Percentiles rank a stretch among this genome's conserved stretches.
phyloP scores from a whole-genome alignment of 352 stramenopile genomes.

The Phytophthora fragariaefolia region DNA sequence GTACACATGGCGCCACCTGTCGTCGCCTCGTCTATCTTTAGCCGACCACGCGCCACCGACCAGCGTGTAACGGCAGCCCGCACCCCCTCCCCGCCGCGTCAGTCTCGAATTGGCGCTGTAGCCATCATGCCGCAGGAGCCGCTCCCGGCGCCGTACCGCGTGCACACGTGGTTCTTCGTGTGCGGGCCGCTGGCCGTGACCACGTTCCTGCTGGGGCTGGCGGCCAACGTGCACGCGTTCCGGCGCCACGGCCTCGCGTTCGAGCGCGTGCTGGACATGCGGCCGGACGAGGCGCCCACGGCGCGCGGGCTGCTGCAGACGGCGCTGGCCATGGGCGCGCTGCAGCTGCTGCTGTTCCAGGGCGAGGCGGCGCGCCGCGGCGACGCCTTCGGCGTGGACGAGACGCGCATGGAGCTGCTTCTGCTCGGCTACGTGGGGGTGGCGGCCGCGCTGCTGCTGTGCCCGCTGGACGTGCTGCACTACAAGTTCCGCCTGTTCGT shows the following conservation, averaged over 20 bases:
- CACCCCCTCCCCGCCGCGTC: background rate
- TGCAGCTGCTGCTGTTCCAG: conserved; percentile 69
- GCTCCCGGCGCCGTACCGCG: conserved; percentile 34
- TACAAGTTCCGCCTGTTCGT: conserved; percentile 73
- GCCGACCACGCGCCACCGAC: too few species aligned
- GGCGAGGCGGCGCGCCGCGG: conserved; percentile 49
- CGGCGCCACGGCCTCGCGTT: conserved; percentile 60
- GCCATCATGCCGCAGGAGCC: conserved; percentile 32
- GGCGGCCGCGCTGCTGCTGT: conserved; percentile 56
- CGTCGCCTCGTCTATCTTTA: conserved; percentile 1
- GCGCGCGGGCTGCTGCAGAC: conserved; percentile 51
- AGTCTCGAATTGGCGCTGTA: background rate
- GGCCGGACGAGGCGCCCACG: conserved; percentile 63
- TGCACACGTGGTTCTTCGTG: conserved; percentile 84
- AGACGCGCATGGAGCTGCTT: conserved; percentile 72
- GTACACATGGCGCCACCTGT: background rate
- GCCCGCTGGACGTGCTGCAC: conserved; percentile 72
- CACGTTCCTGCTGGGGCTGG: conserved; percentile 67
- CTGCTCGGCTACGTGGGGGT: conserved; percentile 67
- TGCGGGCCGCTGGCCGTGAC: conserved; percentile 76
- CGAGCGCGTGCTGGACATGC: conserved; percentile 76
- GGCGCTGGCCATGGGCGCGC: conserved; percentile 32
- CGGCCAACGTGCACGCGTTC: conserved; percentile 73
- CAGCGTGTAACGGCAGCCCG: background rate
- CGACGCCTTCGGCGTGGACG: conserved; percentile 53